Base-by-base conservation (phyloP, 2,329 filamentous ascomycete genomes). In the Colletotrichum noveboracense region DNA sequence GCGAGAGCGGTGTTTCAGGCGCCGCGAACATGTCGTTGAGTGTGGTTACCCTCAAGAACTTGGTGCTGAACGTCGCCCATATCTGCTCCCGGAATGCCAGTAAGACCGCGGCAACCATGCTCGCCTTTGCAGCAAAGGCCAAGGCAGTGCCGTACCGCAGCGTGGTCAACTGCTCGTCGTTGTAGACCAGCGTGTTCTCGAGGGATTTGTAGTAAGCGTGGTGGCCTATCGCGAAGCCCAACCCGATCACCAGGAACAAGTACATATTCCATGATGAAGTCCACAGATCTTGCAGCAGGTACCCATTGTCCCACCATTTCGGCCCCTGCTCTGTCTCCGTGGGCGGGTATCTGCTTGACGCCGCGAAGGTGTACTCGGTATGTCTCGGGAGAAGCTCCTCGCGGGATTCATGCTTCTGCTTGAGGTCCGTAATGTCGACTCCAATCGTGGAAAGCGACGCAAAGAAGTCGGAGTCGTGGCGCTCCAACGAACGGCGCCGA, bases 201-300 rank as follows among this genome's bases (percentile, higher is more conserved):
- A 85, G 75, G 5, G 77, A 76, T 18, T 70, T 71, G 71, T 85
- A 85, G 77, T 84, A 85, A 28, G 80, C 55, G 62, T 85, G 83
- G 68, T 85, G 84, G 32, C 80, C 80, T 6, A 83, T 60, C 10
- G 84, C 81, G 34, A 80, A 82, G 58, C 77, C 36, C 13, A 84
- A 56, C 8, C 83, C 82, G 21, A 80, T 74, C 24, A 83, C 8
- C 48, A 84, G 80, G 66, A 84, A 79, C n/a, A 80, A 26, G 61
- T 83, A 82, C 83, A 85, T 85, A 48, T 79, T 78, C 72, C 81
- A 82, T 3, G 81, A 80, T 5, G 83, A 78, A n/a, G 81, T 82
- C 85, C 84, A 87, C 67, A 85, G n/a, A 21, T 61, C 26, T n/a
- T 52, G 62, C 21, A 66, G 38, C 34, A 52, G 1, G 18, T 66